These are phyloP conservation scores for Botryobasidium botryosum DNA, from an alignment of 768 basidiomycete genomes.

Conservation along the genomic window DNA sequence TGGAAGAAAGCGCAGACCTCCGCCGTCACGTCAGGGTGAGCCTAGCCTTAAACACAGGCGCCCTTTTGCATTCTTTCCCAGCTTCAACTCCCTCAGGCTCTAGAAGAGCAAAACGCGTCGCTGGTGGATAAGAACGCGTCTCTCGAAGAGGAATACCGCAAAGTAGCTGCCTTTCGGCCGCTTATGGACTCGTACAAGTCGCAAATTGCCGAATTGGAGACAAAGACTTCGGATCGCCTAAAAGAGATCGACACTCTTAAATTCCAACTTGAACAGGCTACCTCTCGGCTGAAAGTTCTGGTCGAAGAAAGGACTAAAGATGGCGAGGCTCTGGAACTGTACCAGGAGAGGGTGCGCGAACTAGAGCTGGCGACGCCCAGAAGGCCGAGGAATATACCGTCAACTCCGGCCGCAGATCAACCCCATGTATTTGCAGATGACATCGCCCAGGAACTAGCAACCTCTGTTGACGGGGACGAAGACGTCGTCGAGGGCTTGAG, in stretches of 20 bases:
- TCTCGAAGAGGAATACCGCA: constrained; percentile 83
- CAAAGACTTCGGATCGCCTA: constrained; percentile 42
- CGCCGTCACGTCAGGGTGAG: constrained; percentile 24
- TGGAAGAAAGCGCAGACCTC: constrained; percentile 77
- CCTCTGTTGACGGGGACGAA: constrained; percentile 20
- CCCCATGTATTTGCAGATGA: constrained; percentile 15
- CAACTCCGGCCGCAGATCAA: not conserved
- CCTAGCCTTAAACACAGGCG: not conserved
- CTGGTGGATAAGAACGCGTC: constrained; percentile 83
- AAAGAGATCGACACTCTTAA: constrained; percentile 57
- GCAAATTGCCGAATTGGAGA: constrained; percentile 68
- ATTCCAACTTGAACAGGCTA: constrained; percentile 62
- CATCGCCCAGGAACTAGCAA: constrained; percentile 12
- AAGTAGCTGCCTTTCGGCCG: constrained; percentile 70
- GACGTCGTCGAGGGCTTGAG: constrained; percentile 42
- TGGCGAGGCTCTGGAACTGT: constrained; percentile 69
- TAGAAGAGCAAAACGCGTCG: constrained; percentile 86
- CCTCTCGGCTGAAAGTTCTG: constrained; percentile 48
- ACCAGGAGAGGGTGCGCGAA: constrained; percentile 82
- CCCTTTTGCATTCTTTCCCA: not conserved
- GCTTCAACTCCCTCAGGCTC: constrained; percentile 29
- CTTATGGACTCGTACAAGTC: constrained; percentile 85
- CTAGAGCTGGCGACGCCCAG: constrained; percentile 54
- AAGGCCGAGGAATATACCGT: constrained; percentile 22
- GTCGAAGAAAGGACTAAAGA: constrained; percentile 59